Evolutionary conservation across 2,329 filamentous ascomycete genomes (phyloP).

Genomic region (Pyrenochaeta sp.): DNA sequence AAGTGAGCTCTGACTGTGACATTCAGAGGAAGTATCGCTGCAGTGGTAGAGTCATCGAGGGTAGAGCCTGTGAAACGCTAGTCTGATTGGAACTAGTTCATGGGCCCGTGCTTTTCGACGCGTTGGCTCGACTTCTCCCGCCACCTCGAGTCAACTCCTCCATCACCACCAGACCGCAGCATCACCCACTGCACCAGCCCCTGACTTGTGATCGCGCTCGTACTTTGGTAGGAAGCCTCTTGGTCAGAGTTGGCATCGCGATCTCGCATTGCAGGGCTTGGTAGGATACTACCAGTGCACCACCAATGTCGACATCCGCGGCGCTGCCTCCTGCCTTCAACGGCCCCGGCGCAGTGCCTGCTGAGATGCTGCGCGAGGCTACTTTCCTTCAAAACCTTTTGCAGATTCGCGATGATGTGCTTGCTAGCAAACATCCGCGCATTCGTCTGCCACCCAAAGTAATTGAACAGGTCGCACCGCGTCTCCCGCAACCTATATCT

Average conservation of each 20-base stretch:
- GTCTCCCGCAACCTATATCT: constrained; percentile 35
- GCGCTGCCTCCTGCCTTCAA: constrained; percentile 39
- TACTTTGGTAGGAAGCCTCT: constrained; percentile 9
- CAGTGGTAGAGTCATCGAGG: too few relatives aligned
- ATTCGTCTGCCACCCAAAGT: constrained; percentile 65
- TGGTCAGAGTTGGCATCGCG: constrained; percentile 26
- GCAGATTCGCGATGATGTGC: constrained; percentile 78
- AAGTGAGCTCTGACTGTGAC: too few relatives aligned
- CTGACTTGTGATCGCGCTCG: constrained; percentile 29
- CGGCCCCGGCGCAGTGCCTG: constrained; percentile 46
- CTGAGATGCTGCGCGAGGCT: constrained; percentile 52
- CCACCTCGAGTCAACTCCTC: too few relatives aligned
- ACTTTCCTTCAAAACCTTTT: constrained; percentile 77
- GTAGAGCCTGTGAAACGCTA: too few relatives aligned
- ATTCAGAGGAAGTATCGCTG: too few relatives aligned
- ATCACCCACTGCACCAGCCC: constrained; percentile 32
- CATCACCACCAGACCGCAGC: too few relatives aligned
- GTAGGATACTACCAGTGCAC: constrained; percentile 29
- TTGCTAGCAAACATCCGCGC: constrained; percentile 75
- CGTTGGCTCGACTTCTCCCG: too few relatives aligned
- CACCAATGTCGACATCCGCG: constrained; percentile 42
- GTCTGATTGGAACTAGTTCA: too few relatives aligned
- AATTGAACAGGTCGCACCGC: constrained; percentile 51
- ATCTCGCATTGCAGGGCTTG: constrained; percentile 22
- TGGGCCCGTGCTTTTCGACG: too few relatives aligned